Conservation (phyloP, 2,329 filamentous ascomycete species). For the Alternaria tenuissima region DNA sequence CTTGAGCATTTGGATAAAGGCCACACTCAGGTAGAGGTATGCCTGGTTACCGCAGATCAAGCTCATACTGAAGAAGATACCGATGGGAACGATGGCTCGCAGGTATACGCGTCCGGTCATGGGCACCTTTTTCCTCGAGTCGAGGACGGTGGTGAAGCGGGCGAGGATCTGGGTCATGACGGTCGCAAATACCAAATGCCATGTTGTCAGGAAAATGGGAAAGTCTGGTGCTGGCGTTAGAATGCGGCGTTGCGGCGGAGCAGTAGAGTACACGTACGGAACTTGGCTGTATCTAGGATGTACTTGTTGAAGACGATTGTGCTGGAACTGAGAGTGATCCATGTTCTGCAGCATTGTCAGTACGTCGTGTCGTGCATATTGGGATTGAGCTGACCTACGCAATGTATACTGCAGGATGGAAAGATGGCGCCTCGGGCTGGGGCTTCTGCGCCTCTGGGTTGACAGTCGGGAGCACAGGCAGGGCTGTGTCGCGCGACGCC, state of each 20-base stretch:
- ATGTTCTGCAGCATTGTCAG: constrained; percentile 67
- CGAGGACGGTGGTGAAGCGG: constrained; percentile 85
- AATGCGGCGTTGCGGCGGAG: constrained; percentile 10
- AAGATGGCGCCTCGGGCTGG: constrained; percentile 62
- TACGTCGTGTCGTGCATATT: constrained; percentile 7
- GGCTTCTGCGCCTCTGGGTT: constrained; percentile 79
- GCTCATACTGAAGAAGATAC: constrained; percentile 93
- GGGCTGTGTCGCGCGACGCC: constrained; percentile 66
- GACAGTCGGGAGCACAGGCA: constrained; percentile 77
- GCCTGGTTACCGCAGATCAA: constrained; percentile 96
- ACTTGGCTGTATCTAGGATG: constrained; percentile 85
- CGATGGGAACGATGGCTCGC: constrained; percentile 92
- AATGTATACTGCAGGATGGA: constrained; percentile 90
- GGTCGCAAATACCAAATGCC: constrained; percentile 92
- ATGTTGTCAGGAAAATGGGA: constrained; percentile 81
- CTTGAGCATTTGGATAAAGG: constrained; percentile 99
- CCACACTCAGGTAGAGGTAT: constrained; percentile 93
- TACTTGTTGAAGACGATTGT: constrained; percentile 99
- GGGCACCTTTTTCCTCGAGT: constrained; percentile 94
- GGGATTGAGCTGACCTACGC: constrained; percentile 62
- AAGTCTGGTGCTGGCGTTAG: constrained; percentile 45
- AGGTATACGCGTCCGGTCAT: constrained; percentile 96
- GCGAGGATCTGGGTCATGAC: constrained; percentile 94
- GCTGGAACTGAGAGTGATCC: constrained; percentile 91
- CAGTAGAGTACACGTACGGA: constrained; percentile 67